A percentile compares a stretch with the other conserved stretches of the same genome.
Evolutionary conservation across 1,139 yeast genomes (phyloP).

Genomic region (Arxiozyma telluris): DNA sequence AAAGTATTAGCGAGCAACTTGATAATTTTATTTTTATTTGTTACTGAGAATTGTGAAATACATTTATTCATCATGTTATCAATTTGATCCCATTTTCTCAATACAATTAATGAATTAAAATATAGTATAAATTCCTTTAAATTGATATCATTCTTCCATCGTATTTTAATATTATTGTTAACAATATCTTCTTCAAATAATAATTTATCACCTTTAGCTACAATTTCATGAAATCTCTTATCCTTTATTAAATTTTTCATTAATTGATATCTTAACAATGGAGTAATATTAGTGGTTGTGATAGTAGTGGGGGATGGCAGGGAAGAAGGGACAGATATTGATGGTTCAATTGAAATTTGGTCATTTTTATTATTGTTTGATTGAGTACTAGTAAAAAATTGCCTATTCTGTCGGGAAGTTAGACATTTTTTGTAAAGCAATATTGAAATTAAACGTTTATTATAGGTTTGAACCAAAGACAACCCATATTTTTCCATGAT

Average conservation of each 20-base stretch:
- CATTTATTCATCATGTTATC: constrained; percentile 13
- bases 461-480: background rate
- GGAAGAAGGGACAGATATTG: background rate
- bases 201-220: background rate
- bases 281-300: background rate
- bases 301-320: background rate
- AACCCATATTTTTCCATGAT: constrained; percentile 1
- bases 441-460: background rate
- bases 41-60: constrained; percentile 19
- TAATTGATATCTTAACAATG: background rate
- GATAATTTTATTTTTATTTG: constrained; percentile 11
- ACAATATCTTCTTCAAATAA: background rate
- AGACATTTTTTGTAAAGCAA: background rate
- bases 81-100: constrained; percentile 8
- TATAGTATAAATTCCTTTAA: constrained; percentile 17
- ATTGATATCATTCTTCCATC: constrained; percentile 11
- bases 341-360: background rate
- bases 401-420: background rate
- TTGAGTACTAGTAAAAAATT: background rate
- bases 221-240: background rate
- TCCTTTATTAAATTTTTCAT: background rate
- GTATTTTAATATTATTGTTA: background rate
- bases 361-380: background rate
- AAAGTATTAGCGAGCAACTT: constrained; percentile 14
- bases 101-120: constrained; percentile 14